phyloP scores from a whole-genome alignment of 139 green algal genomes.

The Mesotaenium endlicherianum region DNA sequence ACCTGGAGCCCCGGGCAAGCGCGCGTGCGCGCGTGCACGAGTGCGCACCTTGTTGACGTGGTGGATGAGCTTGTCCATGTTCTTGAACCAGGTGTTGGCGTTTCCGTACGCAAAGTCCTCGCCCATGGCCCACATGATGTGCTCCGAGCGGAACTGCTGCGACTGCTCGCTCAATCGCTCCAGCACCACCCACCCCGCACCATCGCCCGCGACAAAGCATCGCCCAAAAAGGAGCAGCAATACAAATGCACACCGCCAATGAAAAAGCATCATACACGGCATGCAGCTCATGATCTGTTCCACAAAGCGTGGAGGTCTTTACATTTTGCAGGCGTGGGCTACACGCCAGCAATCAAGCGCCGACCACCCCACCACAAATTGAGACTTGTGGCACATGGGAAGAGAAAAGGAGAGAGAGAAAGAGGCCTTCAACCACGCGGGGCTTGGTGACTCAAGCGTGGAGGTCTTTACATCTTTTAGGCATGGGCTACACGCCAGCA shows the following conservation, averaged over 20 bases:
- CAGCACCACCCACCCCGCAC: too few species aligned
- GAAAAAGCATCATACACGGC: background rate
- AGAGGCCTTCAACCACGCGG: background rate
- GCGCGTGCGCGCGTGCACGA: background rate
- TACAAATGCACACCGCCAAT: background rate
- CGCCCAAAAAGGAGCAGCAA: too few species aligned
- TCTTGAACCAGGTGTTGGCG: slow-evolving; percentile 72
- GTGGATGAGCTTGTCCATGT: slow-evolving; percentile 78
- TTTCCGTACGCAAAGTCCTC: slow-evolving; percentile 78
- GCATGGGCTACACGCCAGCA: background rate
- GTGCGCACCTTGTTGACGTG: slow-evolving; percentile 49
- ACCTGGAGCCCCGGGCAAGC: too few species aligned
- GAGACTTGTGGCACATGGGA: too few species aligned
- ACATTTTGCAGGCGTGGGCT: background rate
- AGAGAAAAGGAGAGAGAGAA: background rate
- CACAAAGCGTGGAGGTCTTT: background rate
- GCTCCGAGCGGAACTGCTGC: slow-evolving; percentile 51
- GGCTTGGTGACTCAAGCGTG: too few species aligned
- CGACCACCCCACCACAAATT: too few species aligned
- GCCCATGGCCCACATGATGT: slow-evolving; percentile 85
- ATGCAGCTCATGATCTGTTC: background rate
- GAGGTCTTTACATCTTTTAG: background rate
- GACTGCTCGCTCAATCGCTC: slow-evolving; percentile 15
- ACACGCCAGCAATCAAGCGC: background rate
- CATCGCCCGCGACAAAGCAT: too few species aligned